These are phyloP conservation scores for Cutaneotrichosporon spelunceum DNA, from an alignment of 1,284 basidiomycete species.

Conservation along the genomic window DNA sequence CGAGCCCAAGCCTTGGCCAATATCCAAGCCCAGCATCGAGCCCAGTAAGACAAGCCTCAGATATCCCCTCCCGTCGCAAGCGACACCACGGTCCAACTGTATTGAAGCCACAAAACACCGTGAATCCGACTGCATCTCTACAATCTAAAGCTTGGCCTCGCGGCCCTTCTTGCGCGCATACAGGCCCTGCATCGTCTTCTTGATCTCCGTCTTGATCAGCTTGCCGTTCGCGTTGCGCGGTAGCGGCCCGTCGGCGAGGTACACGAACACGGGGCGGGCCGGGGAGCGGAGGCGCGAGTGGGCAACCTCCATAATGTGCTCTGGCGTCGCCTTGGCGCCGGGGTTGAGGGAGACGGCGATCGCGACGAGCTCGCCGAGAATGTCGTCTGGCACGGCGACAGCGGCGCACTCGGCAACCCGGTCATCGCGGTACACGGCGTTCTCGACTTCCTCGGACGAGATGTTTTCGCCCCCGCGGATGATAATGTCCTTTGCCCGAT, in stretches of 20 bases:
- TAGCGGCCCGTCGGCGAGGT: slow-evolving; percentile 11
- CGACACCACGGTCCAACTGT: too few species aligned
- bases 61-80: background rate
- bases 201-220: slow-evolving; percentile 20
- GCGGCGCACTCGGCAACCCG: slow-evolving; percentile 40
- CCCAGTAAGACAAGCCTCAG: too few species aligned
- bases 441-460: slow-evolving; percentile 43
- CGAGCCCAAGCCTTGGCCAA: too few species aligned
- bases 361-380: slow-evolving; percentile 44
- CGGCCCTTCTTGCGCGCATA: slow-evolving; percentile 6
- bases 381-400: slow-evolving; percentile 27
- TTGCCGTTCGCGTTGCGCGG: slow-evolving; percentile 25
- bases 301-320: slow-evolving; percentile 15
- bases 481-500: slow-evolving; percentile 42
- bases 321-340: slow-evolving; percentile 6
- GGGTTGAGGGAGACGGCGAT: slow-evolving; percentile 34
- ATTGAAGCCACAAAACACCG: too few species aligned
- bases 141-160: slow-evolving; percentile 11
- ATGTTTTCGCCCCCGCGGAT: slow-evolving; percentile 48
- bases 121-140: background rate
- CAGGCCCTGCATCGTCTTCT: slow-evolving; percentile 15
- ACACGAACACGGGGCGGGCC: slow-evolving; percentile 19
- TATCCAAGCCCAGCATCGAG: too few species aligned
- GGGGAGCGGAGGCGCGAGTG: slow-evolving; percentile 18
- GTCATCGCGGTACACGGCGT: slow-evolving; percentile 40